Percentiles rank a stretch among this genome's conserved stretches.
Conservation (phyloP, 2,329 filamentous ascomycete genomes). For the Ophiostoma ips region DNA sequence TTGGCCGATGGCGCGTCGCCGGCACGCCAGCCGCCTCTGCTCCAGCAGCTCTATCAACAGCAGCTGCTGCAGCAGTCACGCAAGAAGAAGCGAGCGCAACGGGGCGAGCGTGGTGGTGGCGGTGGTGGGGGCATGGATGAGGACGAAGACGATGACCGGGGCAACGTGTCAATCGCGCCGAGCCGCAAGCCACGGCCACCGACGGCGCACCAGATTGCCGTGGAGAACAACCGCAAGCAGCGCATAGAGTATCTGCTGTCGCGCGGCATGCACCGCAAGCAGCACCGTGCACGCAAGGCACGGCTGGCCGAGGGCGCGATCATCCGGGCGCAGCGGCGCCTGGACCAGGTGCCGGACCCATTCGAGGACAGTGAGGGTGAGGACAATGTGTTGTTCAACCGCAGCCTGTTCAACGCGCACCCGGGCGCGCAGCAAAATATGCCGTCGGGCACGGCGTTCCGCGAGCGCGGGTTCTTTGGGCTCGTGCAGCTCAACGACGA, state of each 20-base stretch:
- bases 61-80: slow-evolving; percentile 16
- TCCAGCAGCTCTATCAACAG: slow-evolving; percentile 13
- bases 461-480: slow-evolving; percentile 47
- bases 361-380: slow-evolving; percentile 53
- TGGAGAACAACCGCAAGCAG: slow-evolving; percentile 64
- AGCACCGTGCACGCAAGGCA: slow-evolving; percentile 47
- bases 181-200: slow-evolving; percentile 56
- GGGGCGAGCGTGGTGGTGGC: neutral
- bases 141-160: slow-evolving; percentile 8
- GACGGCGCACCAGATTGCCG: slow-evolving; percentile 69
- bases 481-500: slow-evolving; percentile 48
- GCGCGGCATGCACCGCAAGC: slow-evolving; percentile 53
- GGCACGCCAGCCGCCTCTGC: slow-evolving; percentile 26
- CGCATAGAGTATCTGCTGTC: slow-evolving; percentile 73
- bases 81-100: neutral
- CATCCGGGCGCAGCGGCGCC: slow-evolving; percentile 50
- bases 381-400: slow-evolving; percentile 22
- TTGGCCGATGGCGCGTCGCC: slow-evolving; percentile 49
- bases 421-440: slow-evolving; percentile 11
- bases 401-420: slow-evolving; percentile 12
- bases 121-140: slow-evolving; percentile 8
- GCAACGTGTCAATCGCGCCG: slow-evolving; percentile 16
- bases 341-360: slow-evolving; percentile 39
- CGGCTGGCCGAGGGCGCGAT: slow-evolving; percentile 54
- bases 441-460: slow-evolving; percentile 26